Base-by-base conservation (phyloP, 1,284 basidiomycete genomes). In the Naganishia liquefaciens region DNA sequence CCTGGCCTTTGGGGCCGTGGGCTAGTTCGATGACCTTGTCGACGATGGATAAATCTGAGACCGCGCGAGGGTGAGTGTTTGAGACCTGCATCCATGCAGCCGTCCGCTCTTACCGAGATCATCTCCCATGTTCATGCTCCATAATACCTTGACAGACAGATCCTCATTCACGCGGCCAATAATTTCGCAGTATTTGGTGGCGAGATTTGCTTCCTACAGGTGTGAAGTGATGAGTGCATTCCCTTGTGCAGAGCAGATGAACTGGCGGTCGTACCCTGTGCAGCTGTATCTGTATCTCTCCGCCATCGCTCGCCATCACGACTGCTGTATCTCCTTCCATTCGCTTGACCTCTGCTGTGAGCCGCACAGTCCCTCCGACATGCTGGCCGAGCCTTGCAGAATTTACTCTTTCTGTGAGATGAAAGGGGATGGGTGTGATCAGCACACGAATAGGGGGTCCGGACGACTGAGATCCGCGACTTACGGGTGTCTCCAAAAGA, bases 291-390 rank as follows among this genome's bases (percentile, higher is more conserved):
- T 81, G 81, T 17, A 93, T 82, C 76, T 80, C 60, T 28, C 86
- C 88, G 1, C 86, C 86, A 73, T 94, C 91, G 40, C 83, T 82
- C 0, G 89, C 83, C 69, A 88, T 82, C 27, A 92, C 85, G 10
- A 85, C 82, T 2, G 86, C 84, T 0, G 77, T 76, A 9, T 84
- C 84, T n/a, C 81, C 82, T 21, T 83, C 80, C 63, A 86, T 77
- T 70, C 81, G 84, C 63, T 90, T 71, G 27, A 88, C 80, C 77
- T 90, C 90, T 70, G 87, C 87, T 0, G 86, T 82, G 15, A 94
- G 72, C 42, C 90, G 81, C n/a, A 93, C 86, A 0, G 82, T 84
- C 61, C 85, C 82, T 6, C 75, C 75, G 23, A 62, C 64, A 67
- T 75, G 73, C 46, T 76, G 63, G 21, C 62, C 54, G 23, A 79